Base-by-base conservation (phyloP, 1,284 basidiomycete species). In the Thecaphora frezii region DNA sequence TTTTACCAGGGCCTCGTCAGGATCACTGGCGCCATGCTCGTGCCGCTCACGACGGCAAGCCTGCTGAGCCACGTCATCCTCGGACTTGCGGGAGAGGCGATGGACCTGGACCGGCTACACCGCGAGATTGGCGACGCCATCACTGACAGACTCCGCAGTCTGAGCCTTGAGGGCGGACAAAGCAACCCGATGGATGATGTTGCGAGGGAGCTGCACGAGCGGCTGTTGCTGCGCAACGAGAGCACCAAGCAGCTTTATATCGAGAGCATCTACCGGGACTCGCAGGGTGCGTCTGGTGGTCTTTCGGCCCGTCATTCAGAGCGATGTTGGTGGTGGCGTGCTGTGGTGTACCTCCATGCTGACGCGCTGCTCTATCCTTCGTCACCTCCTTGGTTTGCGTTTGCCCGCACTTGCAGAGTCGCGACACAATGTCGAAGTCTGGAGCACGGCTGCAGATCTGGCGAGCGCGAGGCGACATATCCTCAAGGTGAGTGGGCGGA, bases 1-100 rank as follows among this genome's bases (percentile, higher is more conserved):
- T 97, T 97, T 80, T 97, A 90, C 82, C 88, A 76, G 46, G 76
- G 72, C 22, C 54, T 78, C 1, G 75, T 78, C 12, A 54, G 57
- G 28, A 69, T 78, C 59, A 78, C 76, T 0, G 69, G 90, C 81
- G 93, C 93, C 25, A 86, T 97, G 69, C 69, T 97, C 88, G 85
- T 99, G 7, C 96, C 94, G 1, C 84, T 98, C 41, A 97, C 93
- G 5, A 97, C 93, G 16, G 96, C 94, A 26, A 90, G 93, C 77
- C 85, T 97, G 24, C 86, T 99, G 41, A 88, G 93, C n/a, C 92
- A 96, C 77, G 96, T 94, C 33, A 98, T 99, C 64, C 91, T 96
- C 50, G 94, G 92, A 22, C 91, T 91, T 70, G 94, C 97, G 26
- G 85, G 97, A 23, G 94, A 99, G 82, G 97, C 97, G 73, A 88